Percentiles rank a stretch among this genome's conserved stretches.
Conservation (phyloP, 2,329 filamentous ascomycete species). For the Cordyceps militaris region DNA sequence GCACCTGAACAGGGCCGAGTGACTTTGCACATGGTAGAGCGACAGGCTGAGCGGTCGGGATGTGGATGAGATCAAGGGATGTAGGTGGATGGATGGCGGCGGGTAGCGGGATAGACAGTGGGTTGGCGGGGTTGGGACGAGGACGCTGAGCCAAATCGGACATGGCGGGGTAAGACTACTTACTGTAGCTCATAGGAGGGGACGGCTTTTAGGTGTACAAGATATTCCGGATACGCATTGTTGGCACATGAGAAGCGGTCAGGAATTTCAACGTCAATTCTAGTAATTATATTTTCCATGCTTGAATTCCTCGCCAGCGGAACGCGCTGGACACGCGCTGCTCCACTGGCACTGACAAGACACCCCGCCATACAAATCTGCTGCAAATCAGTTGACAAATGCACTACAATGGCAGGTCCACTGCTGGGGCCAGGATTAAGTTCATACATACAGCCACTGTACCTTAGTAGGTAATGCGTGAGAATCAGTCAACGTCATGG, state of each 20-base stretch:
- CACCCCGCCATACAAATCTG: neutral
- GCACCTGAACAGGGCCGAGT: neutral
- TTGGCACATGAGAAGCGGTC: too few species aligned
- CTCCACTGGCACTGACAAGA: neutral
- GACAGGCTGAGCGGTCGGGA: neutral
- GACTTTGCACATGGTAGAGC: neutral
- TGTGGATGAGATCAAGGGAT: neutral
- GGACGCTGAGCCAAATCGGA: too few species aligned
- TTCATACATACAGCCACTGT: too few species aligned
- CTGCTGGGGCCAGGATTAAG: neutral
- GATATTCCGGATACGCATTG: too few species aligned
- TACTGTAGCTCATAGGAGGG: neutral
- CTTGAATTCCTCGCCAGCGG: too few species aligned
- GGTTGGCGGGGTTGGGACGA: neutral
- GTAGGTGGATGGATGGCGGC: neutral
- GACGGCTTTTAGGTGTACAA: too few species aligned
- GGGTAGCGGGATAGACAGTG: neutral
- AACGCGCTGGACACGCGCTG: too few species aligned
- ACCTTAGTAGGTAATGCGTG: neutral
- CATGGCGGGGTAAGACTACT: neutral
- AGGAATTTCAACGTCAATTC: too few species aligned
- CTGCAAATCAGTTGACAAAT: slow-evolving; percentile 1
- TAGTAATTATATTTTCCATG: too few species aligned
- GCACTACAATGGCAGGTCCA: neutral
- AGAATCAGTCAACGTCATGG: neutral